Evolutionary conservation across 768 basidiomycete species (phyloP), one percentile per base, ranked within the genome.

Genomic region (Tremella yokohamensis): DNA sequence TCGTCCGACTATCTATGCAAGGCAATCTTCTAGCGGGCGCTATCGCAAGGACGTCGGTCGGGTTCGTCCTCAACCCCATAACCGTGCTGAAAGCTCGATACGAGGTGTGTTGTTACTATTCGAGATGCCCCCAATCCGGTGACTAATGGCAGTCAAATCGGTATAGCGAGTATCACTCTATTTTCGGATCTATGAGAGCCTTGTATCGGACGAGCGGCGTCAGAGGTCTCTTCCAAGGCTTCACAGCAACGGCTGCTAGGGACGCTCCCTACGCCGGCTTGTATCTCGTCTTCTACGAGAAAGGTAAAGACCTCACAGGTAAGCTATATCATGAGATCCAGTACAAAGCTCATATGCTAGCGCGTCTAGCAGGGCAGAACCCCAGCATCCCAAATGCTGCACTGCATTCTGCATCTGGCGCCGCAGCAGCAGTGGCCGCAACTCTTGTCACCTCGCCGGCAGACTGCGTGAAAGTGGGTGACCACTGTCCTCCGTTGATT

Each of bases 191-290:
- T 0, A 66, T 78, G n/a, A 53, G 62, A 1, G 66, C 66, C 0
- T 65, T 79, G 18, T 59, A 75, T 16, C 50, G 57, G 3, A 66
- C 72, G 1, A 70, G 69, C 19, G 90, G 92, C 1, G 84, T 88
- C 3, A 82, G 84, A 20, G 90, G 90, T 62, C 79, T 93, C 25
- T 84, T 92, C 69, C 86, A 89, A 48, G 93, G 93, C 0, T 87
- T 91, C 69, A 67, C 87, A 20, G 89, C 91, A 0, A 90, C 90
- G 1, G 88, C 91, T 1, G 80, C 92, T n/a, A 83, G 93, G 48
- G 93, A 97, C 74, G 93, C 91, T 12, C 93, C 93, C 0, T 91
- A 93, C 67, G 90, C 93, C 1, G 93, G 92, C 2, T 76, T 96
- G 6, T 97, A 92, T 66, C 80, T 94, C 37, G 83, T 90, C 1